These are phyloP conservation scores for Hymenochaete sp. DNA, from an alignment of 1,284 basidiomycete genomes.

Conservation along the genomic window DNA sequence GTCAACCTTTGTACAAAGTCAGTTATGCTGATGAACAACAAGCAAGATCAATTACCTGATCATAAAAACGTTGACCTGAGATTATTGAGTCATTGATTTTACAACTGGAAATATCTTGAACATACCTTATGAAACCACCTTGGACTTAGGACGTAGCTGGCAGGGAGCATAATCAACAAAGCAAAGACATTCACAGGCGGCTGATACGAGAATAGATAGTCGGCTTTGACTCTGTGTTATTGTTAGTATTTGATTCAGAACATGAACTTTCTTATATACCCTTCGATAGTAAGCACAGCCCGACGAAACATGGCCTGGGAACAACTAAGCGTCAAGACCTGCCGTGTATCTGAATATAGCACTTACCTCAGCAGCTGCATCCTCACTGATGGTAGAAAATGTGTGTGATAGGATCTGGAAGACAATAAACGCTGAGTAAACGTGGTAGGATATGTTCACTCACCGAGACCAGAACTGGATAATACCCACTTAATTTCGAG, in stretches of 20 bases:
- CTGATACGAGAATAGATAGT: conserved; percentile 89
- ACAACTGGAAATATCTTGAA: conserved; percentile 9
- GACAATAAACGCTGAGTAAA: conserved; percentile 21
- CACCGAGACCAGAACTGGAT: conserved; percentile 68
- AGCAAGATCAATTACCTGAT: conserved; percentile 40
- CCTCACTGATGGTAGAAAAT: conserved; percentile 84
- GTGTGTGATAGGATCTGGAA: conserved; percentile 85
- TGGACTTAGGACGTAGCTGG: conserved; percentile 68
- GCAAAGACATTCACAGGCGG: conserved; percentile 84
- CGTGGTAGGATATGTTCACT: conserved; percentile 23
- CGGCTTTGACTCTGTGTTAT: conserved; percentile 65
- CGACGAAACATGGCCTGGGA: conserved; percentile 82
- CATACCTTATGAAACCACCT: conserved; percentile 80
- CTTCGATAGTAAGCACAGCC: conserved; percentile 85
- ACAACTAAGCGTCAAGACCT: conserved; percentile 4
- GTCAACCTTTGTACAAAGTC: conserved; percentile 45
- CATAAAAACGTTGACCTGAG: conserved; percentile 77
- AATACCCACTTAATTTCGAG: conserved; percentile 9
- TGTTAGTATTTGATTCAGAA: conserved; percentile 7
- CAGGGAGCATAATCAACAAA: conserved; percentile 72
- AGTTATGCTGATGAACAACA: not conserved
- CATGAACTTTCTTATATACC: no score
- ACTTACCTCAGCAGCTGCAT: conserved; percentile 80
- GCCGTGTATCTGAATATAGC: not conserved
- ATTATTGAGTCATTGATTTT: conserved; percentile 1